phyloP scores from a whole-genome alignment of 306 rosid species.

The Prunus campanulata region DNA sequence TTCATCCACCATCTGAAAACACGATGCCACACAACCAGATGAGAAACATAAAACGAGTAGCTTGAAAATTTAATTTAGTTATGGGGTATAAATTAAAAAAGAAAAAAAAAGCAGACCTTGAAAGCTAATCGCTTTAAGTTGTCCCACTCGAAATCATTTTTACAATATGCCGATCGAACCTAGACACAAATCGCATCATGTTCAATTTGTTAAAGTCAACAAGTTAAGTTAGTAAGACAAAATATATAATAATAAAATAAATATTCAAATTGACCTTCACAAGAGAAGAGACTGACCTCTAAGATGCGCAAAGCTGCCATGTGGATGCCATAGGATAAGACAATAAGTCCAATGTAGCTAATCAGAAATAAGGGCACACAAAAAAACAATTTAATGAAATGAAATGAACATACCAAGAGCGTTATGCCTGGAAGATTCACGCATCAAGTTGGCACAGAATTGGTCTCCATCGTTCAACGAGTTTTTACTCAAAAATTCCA shows the following conservation, averaged over 20 bases:
- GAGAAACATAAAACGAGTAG: not conserved
- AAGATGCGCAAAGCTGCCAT: conserved; percentile 77
- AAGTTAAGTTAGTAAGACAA: not conserved
- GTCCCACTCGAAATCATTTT: conserved; percentile 90
- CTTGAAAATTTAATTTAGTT: not conserved
- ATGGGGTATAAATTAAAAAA: not conserved
- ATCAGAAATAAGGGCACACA: too few relatives aligned
- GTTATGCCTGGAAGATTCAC: conserved; percentile 90
- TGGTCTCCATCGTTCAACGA: conserved; percentile 84
- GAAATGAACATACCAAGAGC: conserved; percentile 46
- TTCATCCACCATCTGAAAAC: conserved; percentile 64
- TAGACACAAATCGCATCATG: conserved; percentile 19
- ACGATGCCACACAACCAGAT: conserved; percentile 7
- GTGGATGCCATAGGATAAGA: conserved; percentile 24
- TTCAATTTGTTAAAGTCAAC: conserved; percentile 5
- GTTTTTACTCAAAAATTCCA: conserved; percentile 66
- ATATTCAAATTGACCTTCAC: conserved; percentile 4
- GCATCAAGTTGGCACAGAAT: conserved; percentile 76
- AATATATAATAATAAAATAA: not conserved
- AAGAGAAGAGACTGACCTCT: conserved; percentile 52
- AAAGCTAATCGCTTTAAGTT: conserved; percentile 59
- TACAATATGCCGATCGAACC: conserved; percentile 90
- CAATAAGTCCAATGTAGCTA: too few relatives aligned
- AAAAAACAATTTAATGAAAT: too few relatives aligned
- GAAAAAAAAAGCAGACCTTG: conserved; percentile 43